Base-by-base conservation (phyloP, 345 rosid species). In the Aegle marmelos region DNA sequence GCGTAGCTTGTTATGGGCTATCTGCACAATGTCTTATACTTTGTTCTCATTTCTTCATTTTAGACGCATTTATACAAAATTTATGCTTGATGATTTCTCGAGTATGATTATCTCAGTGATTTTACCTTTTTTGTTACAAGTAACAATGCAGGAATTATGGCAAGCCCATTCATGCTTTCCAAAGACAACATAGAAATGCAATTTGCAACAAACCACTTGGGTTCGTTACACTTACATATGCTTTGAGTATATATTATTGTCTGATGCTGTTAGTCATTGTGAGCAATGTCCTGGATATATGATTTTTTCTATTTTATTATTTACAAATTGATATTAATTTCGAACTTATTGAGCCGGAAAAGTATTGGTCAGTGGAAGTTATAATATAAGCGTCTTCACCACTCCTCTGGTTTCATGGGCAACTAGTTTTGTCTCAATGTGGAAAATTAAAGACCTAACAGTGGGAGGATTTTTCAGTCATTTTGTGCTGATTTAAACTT, bases 101-200 rank as follows among this genome's bases (percentile, higher is more conserved):
- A 41, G 39, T 33, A 56, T 60, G 76, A 58, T 60, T 17, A 73
- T 54, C 59, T 41, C 10, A n/a, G 33, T 17, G 6, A 41, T 21
- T 21, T 16, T 56, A n/a, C 57, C 62, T 22, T 37, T 70, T 9
- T 19, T 74, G 7, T 5, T 45, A 28, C 50, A 61, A 84, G 84
- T 39, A 84, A 79, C 61, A 84, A 81, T 76, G 87, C 87, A 76
- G 87, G 87, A 36, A 68, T 84, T 36, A 74, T 74, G 79, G 81
- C 81, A 33, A 6, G 73, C 41, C 83, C 85, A 31, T 85, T 85
- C 81, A 70, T 21, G 73, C 83, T 77, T 65, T 85, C 87, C 59
- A 63, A 82, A 53, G 85, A 85, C 72, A 77, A 82, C 50, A 82
- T 85, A 45, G 87, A 85, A 75, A 25, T 79, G 58, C 85, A 82